phyloP scores from a whole-genome alignment of 805 yeast species.

The Maudiozyma saulgeensis region DNA sequence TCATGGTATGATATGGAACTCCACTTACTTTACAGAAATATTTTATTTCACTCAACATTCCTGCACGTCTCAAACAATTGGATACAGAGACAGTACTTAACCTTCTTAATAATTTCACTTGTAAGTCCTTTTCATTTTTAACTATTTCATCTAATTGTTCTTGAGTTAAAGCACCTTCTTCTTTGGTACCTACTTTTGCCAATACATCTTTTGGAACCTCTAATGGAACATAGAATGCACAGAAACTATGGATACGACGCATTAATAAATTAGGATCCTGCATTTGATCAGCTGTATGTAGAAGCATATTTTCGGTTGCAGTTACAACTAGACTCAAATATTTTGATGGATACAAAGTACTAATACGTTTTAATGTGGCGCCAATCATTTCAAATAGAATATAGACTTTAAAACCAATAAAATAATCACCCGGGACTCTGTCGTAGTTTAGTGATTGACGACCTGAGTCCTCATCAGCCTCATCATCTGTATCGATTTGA shows the following conservation, averaged over 20 bases:
- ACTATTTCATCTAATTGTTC: conserved; percentile 34
- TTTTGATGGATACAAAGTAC: conserved; percentile 68
- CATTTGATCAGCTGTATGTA: conserved; percentile 31
- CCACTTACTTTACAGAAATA: conserved; percentile 16
- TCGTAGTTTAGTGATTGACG: not conserved
- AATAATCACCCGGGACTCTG: conserved; percentile 21
- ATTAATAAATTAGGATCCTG: conserved; percentile 35
- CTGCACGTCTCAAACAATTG: conserved; percentile 26
- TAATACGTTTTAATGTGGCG: conserved; percentile 49
- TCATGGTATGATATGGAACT: conserved; percentile 17
- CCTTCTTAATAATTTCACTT: conserved; percentile 54
- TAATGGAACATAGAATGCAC: conserved; percentile 48
- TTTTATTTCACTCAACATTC: conserved; percentile 19
- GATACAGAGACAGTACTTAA: conserved; percentile 47
- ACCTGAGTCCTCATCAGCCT: not conserved
- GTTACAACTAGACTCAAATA: conserved; percentile 62
- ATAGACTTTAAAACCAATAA: conserved; percentile 52
- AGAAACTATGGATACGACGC: conserved; percentile 57
- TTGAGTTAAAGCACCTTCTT: conserved; percentile 17
- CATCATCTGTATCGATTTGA: conserved; percentile 4
- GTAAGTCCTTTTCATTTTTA: conserved; percentile 53
- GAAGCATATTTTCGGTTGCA: conserved; percentile 45
- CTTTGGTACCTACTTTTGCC: conserved; percentile 9
- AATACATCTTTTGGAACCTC: conserved; percentile 30
- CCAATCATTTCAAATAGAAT: conserved; percentile 55